Conservation (phyloP, 495 filamentous ascomycete species). For the Recurvomyces mirabilis region DNA sequence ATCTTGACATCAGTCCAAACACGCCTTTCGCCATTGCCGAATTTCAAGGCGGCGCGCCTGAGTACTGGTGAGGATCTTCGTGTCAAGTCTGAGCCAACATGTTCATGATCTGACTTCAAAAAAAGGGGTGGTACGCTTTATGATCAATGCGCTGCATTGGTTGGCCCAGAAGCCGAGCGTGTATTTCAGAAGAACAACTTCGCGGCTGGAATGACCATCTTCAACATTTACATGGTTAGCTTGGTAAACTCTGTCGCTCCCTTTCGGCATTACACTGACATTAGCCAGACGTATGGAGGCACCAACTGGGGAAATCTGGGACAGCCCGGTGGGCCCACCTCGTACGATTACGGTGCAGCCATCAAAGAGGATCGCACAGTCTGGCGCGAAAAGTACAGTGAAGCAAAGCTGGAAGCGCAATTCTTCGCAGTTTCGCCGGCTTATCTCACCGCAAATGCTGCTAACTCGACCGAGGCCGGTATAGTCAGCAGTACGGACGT, state of each 20-base stretch:
- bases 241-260: too few relatives aligned
- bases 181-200: constrained; percentile 76
- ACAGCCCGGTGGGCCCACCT: constrained; percentile 55
- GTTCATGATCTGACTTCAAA: too few relatives aligned
- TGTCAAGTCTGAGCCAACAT: too few relatives aligned
- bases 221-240: constrained; percentile 69
- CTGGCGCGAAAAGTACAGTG: constrained; percentile 65
- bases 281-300: constrained; percentile 18
- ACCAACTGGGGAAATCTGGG: constrained; percentile 64
- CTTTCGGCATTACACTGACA: too few relatives aligned
- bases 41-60: constrained; percentile 67
- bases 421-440: constrained; percentile 56
- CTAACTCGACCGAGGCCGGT: constrained; percentile 71
- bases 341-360: constrained; percentile 59
- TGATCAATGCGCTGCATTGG: constrained; percentile 47
- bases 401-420: constrained; percentile 62
- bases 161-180: constrained; percentile 60
- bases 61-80: constrained; percentile 55
- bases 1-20: constrained; percentile 40
- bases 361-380: constrained; percentile 59
- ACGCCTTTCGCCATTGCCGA: constrained; percentile 60
- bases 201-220: constrained; percentile 47
- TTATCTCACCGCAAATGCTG: not conserved
- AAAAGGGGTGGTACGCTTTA: too few relatives aligned
- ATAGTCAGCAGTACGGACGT: constrained; percentile 32